These are phyloP conservation scores for Xylaria hypoxylon DNA, from an alignment of 2,329 filamentous ascomycete species.

Conservation along the genomic window DNA sequence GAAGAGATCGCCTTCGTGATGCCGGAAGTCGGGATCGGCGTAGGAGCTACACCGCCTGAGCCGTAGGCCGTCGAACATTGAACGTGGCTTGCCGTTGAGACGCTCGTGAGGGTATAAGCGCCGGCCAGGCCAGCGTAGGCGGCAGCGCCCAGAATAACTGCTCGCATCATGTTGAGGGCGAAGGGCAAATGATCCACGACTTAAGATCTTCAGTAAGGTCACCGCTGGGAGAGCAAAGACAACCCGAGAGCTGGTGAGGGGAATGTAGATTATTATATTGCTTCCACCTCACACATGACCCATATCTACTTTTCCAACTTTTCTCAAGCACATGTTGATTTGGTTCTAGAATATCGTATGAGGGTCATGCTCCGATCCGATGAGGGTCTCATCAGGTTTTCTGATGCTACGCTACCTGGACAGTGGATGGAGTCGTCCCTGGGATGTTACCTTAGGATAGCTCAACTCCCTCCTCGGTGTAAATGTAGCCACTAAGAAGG, in stretches of 20 bases:
- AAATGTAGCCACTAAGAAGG: not conserved
- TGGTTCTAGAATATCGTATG: conserved; percentile 5
- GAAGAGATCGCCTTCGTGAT: conserved; percentile 32
- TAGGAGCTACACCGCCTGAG: conserved; percentile 37
- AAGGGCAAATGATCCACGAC: not conserved
- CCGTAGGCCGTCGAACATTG: conserved; percentile 40
- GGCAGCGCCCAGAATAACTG: conserved; percentile 30
- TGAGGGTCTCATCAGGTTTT: conserved; percentile 8
- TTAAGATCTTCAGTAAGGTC: conserved; percentile 4
- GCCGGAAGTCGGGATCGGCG: conserved; percentile 38
- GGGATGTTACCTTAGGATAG: conserved; percentile 13
- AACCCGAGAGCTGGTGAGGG: not conserved
- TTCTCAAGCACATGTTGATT: not conserved
- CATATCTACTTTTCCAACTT: not conserved
- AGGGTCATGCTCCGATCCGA: not conserved
- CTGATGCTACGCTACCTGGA: conserved; percentile 19
- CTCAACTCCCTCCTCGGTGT: conserved; percentile 5
- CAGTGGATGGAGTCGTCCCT: conserved; percentile 5
- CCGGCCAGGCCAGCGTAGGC: conserved; percentile 33
- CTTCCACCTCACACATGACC: not conserved
- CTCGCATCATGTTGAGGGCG: conserved; percentile 33
- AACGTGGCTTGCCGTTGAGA: conserved; percentile 33
- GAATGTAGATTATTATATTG: conserved; percentile 13
- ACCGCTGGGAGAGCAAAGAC: not conserved
- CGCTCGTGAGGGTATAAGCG: conserved; percentile 36